Base-by-base conservation (phyloP, 352 stramenopile species). In the Pythium pectinolyticum region DNA sequence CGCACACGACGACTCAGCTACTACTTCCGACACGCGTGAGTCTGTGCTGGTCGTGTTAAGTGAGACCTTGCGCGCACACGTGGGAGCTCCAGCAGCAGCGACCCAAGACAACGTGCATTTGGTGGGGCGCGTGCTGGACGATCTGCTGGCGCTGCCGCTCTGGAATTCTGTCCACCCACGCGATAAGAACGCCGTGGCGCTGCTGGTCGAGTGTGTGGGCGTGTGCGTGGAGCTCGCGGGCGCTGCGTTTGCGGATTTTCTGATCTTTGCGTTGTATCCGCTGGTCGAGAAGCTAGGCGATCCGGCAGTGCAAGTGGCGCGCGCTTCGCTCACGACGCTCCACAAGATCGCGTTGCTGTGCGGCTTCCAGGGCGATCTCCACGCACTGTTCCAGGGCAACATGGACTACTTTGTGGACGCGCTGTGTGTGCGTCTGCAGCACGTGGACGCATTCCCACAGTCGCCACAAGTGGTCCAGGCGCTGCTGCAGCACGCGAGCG, bases 371-470 rank as follows among this genome's bases (percentile, higher is more conserved):
- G 51, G 43, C 9, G 57, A 67, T 39, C 60, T 92, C 37, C 80
- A 90, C 43, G 69, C 66, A 20, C 73, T 94, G 40, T 88, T 94
- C 24, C 75, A 89, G 49, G 65, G 66, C 52, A 95, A 94, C 50
- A 94, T 94, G 83, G 87, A 95, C 66, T 95, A 95, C 61, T 92
- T 95, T 57, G 81, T 94, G 20, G 87, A 95, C 66, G 73, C 85
- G 1, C 66, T 95, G 49, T 90, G 80, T 46, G 70, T 72, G 32
- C 83, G 85, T 14, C 77, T 95, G 15, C 73, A 86, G 35, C 78
- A 90, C 45, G 55, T 95, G 47, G 82, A 92, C 27, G 31, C 46
- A 35, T 93, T 88, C 28, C 85, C 85, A 28, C 74, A 83, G 58
- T 90, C 87, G 24, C 81, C 82, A 9, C 79, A 79, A n/a, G 87